phyloP scores from a whole-genome alignment of 2,329 filamentous ascomycete genomes.

The Plenodomus lindquistii region DNA sequence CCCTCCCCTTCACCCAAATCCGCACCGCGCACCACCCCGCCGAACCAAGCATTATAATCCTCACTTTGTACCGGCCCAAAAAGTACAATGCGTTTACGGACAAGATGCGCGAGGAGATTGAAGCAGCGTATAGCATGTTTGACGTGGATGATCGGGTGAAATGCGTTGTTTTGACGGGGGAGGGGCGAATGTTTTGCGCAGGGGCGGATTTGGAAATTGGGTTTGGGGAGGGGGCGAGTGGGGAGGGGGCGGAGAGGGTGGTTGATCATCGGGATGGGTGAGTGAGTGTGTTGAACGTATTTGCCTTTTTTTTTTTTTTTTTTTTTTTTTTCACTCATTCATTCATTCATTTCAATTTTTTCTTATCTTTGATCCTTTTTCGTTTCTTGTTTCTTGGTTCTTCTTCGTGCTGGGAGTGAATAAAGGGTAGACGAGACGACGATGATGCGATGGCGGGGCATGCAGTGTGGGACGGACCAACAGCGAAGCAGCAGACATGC shows the following conservation, averaged over 20 bases:
- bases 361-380: neutral
- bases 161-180: constrained; percentile 58
- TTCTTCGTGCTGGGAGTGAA: no score
- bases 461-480: no score
- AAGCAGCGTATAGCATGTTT: constrained; percentile 56
- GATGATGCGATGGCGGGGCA: no score
- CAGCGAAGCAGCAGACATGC: no score
- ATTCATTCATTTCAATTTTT: neutral
- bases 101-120: constrained; percentile 65
- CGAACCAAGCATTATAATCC: constrained; percentile 61
- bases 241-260: constrained; percentile 44
- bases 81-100: constrained; percentile 72
- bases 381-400: neutral
- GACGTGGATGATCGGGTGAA: constrained; percentile 60
- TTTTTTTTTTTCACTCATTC: neutral
- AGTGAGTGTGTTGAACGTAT: no score
- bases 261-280: constrained; percentile 60
- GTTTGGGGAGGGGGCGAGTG: constrained; percentile 50
- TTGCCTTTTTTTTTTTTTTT: neutral
- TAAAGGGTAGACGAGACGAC: no score
- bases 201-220: constrained; percentile 61
- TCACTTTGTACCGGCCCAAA: constrained; percentile 66
- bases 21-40: constrained; percentile 46
- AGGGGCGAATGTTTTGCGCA: constrained; percentile 58
- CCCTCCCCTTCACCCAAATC: constrained; percentile 48